phyloP scores from a whole-genome alignment of 805 yeast species.

The Vanderwaltozyma tropicalis region DNA sequence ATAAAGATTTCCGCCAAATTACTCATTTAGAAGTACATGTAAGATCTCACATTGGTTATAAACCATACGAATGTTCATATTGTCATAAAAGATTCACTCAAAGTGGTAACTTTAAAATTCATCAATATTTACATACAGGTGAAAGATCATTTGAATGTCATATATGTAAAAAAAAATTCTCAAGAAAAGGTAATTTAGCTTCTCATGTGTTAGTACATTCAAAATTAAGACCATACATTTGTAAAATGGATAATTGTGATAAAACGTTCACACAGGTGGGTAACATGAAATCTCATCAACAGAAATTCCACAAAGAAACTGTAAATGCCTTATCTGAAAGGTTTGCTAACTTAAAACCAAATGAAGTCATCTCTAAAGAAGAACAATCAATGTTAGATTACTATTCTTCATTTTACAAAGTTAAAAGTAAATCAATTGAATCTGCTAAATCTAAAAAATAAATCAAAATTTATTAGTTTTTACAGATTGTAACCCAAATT shows the following conservation, averaged over 20 bases:
- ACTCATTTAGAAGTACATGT: conserved; percentile 87
- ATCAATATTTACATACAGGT: conserved; percentile 78
- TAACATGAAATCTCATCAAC: conserved; percentile 88
- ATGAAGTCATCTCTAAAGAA: conserved; percentile 39
- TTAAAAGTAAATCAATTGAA: no score
- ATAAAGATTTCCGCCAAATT: conserved; percentile 70
- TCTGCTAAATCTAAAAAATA: no score
- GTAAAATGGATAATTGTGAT: conserved; percentile 71
- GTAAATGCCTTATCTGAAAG: conserved; percentile 55
- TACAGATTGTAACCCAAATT: no score
- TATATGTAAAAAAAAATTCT: conserved; percentile 64
- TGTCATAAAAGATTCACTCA: conserved; percentile 82
- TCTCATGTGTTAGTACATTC: conserved; percentile 81
- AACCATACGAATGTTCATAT: conserved; percentile 69
- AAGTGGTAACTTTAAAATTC: conserved; percentile 83
- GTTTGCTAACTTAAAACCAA: conserved; percentile 51
- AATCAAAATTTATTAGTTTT: no score
- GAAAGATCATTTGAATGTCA: conserved; percentile 83
- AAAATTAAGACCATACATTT: conserved; percentile 64
- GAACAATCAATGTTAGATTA: conserved; percentile 67
- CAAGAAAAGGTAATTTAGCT: conserved; percentile 85
- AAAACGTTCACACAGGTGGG: conserved; percentile 88
- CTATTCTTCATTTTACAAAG: conserved; percentile 71
- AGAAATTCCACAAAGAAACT: conserved; percentile 69
- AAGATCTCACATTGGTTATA: conserved; percentile 75